These are phyloP conservation scores for Fusarium secorum DNA, from an alignment of 2,329 filamentous ascomycete species.

Conservation along the genomic window DNA sequence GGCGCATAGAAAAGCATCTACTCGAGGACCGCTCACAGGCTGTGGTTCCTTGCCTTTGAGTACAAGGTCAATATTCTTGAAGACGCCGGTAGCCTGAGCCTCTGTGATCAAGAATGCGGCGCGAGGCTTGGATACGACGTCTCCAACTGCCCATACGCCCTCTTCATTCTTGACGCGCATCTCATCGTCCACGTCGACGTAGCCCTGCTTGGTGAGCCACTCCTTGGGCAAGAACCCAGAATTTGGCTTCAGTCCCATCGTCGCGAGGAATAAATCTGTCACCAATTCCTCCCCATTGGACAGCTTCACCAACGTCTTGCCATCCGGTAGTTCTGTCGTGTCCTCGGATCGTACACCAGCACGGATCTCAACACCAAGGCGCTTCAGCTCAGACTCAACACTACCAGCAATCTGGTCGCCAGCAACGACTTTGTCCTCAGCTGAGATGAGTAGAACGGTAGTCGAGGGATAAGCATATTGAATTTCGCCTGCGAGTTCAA, in stretches of 20 bases:
- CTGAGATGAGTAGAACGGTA: constrained; percentile 58
- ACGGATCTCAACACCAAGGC: constrained; percentile 60
- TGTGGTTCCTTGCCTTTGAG: constrained; percentile 55
- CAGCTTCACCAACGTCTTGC: constrained; percentile 59
- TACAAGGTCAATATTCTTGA: constrained; percentile 60
- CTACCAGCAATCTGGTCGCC: constrained; percentile 54
- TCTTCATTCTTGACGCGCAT: constrained; percentile 55
- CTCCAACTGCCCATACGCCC: constrained; percentile 62
- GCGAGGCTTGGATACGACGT: constrained; percentile 59
- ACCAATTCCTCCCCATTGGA: constrained; percentile 55
- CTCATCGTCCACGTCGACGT: constrained; percentile 59
- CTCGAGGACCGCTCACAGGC: constrained; percentile 55
- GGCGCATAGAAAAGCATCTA: constrained; percentile 59
- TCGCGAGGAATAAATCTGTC: constrained; percentile 66
- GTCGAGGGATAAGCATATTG: constrained; percentile 60
- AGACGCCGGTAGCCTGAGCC: constrained; percentile 62
- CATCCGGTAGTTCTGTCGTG: constrained; percentile 47
- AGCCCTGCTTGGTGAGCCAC: constrained; percentile 55
- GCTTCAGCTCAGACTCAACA: constrained; percentile 59
- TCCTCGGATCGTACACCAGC: constrained; percentile 52
- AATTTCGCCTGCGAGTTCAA: constrained; percentile 64
- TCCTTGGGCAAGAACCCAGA: constrained; percentile 58
- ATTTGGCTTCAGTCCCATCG: constrained; percentile 64
- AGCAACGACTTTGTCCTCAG: constrained; percentile 51
- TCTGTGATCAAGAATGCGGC: constrained; percentile 68